Conservation (phyloP, 768 basidiomycete species). For the Tricholoma saponaceum region DNA sequence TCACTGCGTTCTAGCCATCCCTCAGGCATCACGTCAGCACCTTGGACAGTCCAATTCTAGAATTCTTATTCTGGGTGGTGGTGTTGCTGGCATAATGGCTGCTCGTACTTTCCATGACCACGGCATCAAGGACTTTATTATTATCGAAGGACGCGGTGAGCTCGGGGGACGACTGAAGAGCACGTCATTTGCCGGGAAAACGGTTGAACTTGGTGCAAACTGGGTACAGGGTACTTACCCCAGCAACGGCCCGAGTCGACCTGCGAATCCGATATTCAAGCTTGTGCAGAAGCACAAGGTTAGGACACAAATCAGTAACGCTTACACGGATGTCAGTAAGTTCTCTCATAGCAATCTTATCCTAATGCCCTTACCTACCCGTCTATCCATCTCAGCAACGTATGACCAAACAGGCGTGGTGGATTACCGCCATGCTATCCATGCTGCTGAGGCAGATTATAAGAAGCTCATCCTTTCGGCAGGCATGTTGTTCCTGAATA, state of each 20-base stretch:
- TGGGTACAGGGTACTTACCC: constrained; percentile 55
- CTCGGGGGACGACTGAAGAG: constrained; percentile 61
- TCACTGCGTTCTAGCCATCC: not conserved
- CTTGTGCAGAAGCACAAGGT: constrained; percentile 55
- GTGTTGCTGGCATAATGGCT: constrained; percentile 61
- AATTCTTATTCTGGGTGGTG: constrained; percentile 63
- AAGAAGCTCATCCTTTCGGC: constrained; percentile 37
- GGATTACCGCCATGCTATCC: constrained; percentile 44
- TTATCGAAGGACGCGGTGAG: constrained; percentile 55
- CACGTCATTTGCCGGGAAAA: constrained; percentile 40
- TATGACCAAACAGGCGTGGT: constrained; percentile 48
- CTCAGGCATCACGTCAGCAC: not conserved
- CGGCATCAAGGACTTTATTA: constrained; percentile 53
- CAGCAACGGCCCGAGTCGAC: constrained; percentile 42
- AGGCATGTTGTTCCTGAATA: constrained; percentile 26
- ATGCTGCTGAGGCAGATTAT: constrained; percentile 36
- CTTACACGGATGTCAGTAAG: constrained; percentile 42
- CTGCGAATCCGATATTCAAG: constrained; percentile 55
- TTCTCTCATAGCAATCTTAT: constrained; percentile 1
- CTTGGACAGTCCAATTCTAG: constrained; percentile 15
- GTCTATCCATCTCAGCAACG: constrained; percentile 34
- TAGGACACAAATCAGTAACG: constrained; percentile 39
- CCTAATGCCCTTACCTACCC: not conserved
- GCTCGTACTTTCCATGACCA: constrained; percentile 53
- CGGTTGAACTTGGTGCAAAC: constrained; percentile 56